Conservation (phyloP, 352 stramenopile species). For the Phytophthora crassamura region DNA sequence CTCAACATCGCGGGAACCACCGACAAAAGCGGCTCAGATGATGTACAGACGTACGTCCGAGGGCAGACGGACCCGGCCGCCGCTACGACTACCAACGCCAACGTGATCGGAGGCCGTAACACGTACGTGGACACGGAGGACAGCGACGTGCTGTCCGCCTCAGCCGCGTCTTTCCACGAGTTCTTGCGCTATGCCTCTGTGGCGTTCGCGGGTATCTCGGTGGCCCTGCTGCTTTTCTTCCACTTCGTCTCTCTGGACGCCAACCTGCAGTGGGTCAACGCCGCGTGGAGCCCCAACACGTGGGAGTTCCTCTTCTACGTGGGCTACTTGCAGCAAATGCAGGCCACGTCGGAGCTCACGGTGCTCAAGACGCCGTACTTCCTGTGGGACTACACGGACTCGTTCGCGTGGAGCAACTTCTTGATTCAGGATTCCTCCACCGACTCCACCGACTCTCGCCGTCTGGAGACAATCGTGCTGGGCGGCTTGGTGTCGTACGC, state of each 20-base stretch:
- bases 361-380: constrained; percentile 72
- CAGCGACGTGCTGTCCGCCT: constrained; percentile 49
- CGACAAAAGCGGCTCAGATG: constrained; percentile 29
- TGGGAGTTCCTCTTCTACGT: constrained; percentile 80
- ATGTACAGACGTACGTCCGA: constrained; percentile 58
- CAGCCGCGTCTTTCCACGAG: constrained; percentile 59
- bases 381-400: constrained; percentile 74
- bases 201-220: constrained; percentile 69
- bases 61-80: constrained; percentile 34
- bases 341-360: constrained; percentile 62
- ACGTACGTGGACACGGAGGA: constrained; percentile 56
- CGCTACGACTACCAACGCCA: constrained; percentile 29
- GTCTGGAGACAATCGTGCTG: constrained; percentile 63
- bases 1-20: constrained; percentile 50
- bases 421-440: constrained; percentile 39
- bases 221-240: constrained; percentile 65
- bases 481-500: constrained; percentile 64
- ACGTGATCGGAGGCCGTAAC: constrained; percentile 66
- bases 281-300: constrained; percentile 71
- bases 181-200: constrained; percentile 64
- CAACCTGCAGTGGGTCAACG: constrained; percentile 47
- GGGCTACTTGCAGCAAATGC: constrained; percentile 77
- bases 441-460: constrained; percentile 35
- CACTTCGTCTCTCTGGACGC: constrained; percentile 67
- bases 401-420: constrained; percentile 77